Conservation (phyloP, 176 grass and related monocot species). For the Rhynchospora breviuscula region DNA sequence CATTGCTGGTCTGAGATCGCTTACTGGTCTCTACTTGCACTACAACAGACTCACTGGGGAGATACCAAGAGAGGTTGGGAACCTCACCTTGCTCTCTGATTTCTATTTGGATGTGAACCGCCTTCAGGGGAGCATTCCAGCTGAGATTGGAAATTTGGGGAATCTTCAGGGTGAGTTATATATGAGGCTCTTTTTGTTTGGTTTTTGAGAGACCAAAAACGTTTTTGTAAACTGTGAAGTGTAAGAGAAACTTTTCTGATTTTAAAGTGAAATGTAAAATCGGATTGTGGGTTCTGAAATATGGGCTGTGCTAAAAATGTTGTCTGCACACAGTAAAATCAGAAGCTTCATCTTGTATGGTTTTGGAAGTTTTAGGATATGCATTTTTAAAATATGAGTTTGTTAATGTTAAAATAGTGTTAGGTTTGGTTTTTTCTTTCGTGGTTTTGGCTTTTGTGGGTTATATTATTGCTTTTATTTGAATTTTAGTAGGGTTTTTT, state of each 20-base stretch:
- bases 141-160: slow-evolving; percentile 47
- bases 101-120: slow-evolving; percentile 88
- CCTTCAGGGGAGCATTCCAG: slow-evolving; percentile 53
- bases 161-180: slow-evolving; percentile 67
- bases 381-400: neutral
- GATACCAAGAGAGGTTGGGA: slow-evolving; percentile 74
- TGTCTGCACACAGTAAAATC: neutral
- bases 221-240: neutral
- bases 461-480: neutral
- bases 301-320: neutral
- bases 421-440: neutral
- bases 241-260: neutral
- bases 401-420: neutral
- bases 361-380: neutral
- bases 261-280: neutral
- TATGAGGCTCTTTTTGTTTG: neutral
- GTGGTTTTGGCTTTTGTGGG: neutral
- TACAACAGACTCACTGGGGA: slow-evolving; percentile 69
- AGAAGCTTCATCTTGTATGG: neutral
- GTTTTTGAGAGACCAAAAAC: neutral
- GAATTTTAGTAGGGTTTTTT: neutral
- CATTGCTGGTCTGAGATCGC: slow-evolving; percentile 45
- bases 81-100: slow-evolving; percentile 52
- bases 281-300: slow-evolving; percentile 1
- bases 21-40: slow-evolving; percentile 87